Evolutionary conservation across 306 rosid species (phyloP), one percentile per base, ranked within the genome.

Genomic region (Sicyos edulis): DNA sequence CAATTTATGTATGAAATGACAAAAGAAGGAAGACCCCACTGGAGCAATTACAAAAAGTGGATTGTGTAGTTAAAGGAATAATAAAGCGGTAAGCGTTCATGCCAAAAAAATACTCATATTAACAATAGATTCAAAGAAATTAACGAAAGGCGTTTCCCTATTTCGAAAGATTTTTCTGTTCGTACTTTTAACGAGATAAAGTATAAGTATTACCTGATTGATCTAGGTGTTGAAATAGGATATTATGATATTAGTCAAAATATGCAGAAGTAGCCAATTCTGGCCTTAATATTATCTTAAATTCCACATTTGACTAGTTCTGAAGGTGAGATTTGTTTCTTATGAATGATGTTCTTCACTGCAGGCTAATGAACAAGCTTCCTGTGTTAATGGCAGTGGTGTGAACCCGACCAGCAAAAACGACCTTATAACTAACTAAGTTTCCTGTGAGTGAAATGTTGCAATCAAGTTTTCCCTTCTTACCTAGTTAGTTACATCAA

Each of bases 391-490:
- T 69, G 84, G 65, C 78, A 79, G 78, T 78, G 75, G 84, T 78
- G 71, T 78, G 26, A 81, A 76, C 74, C 73, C 85, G 50, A 61
- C 79, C 49, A 86, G 54, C 11, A 72, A 80, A 79, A 82, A 80
- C 51, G 81, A 80, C 54, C 54, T 32, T 74, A 81, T 78, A 76
- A 80, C 68, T 20, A 80, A 83, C 78, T 73, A 70, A 83, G 58
- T 74, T 73, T 83, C 86, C 34, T 75, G 78, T 89, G 79, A 80
- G 89, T 80, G 32, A 44, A 70, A 32, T 65, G 76, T 74, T n/a
- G 70, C 73, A 61, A 34, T 20, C 13, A 7, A 3, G 55, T 68
- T 68, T 22, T 49, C 7, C 20, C 7, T 11, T 47, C 49, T 49
- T 47, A 49, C 72, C 55, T 49, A 22, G 56, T 69, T n/a, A 50